Base-by-base conservation (phyloP, 768 basidiomycete genomes). In the Termitomyces sp. region DNA sequence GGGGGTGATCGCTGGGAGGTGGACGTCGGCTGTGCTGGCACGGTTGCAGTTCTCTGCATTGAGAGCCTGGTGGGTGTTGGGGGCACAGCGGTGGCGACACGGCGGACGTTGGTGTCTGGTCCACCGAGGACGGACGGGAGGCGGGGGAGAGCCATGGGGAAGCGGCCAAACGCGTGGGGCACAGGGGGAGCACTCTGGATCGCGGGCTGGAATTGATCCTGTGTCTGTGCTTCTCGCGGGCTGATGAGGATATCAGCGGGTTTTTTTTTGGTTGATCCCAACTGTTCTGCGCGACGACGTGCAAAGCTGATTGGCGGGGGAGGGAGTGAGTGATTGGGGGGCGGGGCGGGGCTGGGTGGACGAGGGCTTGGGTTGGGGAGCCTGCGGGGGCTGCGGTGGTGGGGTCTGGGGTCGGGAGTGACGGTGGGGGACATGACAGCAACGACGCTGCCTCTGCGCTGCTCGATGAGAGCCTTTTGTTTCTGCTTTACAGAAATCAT, bases 201-300 rank as follows among this genome's bases (percentile, higher is more conserved):
- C 52, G 81, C 80, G 24, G 89, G 88, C 58, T 82, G 82, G 44
- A 87, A 74, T 59, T 83, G 80, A 5, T 77, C 69, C 62, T n/a
- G n/a, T n/a, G n/a, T n/a, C n/a, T n/a, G n/a, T n/a, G n/a, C n/a
- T n/a, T 87, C 87, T 56, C 87, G 78, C 11, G 90, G 89, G 65
- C 84, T 88, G 77, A 92, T 91, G 63, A 91, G 68, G 63, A 91
- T 89, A 67, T 92, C 90, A 2, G 90, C 89, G 0, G 90, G 90
- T 72, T 91, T 92, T 74, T 79, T 89, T 70, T 82, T 85, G 50
- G 78, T 80, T 0, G 64, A 64, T n/a, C 86, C 85, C 13, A 86
- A 65, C 60, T 85, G 85, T 32, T 82, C 84, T 11, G 89, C 87
- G 50, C 90, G 84, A 57, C 91, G 89, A 40, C 84, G 82, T 15